Base-by-base conservation (phyloP, 2,329 filamentous ascomycete genomes). In the Fusarium chuoi region DNA sequence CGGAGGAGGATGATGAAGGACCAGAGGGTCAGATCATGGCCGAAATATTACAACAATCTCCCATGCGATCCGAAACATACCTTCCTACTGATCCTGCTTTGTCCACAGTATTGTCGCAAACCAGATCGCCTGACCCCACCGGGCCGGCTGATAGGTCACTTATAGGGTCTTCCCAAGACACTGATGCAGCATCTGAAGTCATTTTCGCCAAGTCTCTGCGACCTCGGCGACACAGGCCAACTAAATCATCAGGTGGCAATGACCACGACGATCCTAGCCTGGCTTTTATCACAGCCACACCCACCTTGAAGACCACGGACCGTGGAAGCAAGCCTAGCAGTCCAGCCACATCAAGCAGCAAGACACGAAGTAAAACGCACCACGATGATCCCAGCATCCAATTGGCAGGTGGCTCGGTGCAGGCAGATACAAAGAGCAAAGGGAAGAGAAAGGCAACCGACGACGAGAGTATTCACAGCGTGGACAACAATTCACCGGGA, bases 1-100 rank as follows among this genome's bases (percentile, higher is more conserved):
- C 73, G 6, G 77, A 76, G 39, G 72, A 75, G 28, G 46, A 49
- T 44, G 76, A 81, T 44, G 59, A 75, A 42, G 75, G 61, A 24
- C 77, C 72, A 45, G 74, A 79, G 36, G 72, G 78, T 65, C 79
- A 80, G 72, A 76, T 80, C 62, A 80, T 80, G 75, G 69, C 73
- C 36, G 79, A 80, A 65, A 77, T 77, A 36, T 56, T 78, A 38
- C 78, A 80, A 49, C 76, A 77, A 36, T 77, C 78, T 59, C 77
- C 79, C 6, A 52, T 57, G 30, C 71, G 55, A 33, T 55, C 48
- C 26, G 59, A 70, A 22, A 56, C 52, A 22, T 62, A 41, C 55
- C 48, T 58, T 39, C 45, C 56, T 54, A 61, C 26, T 36, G 68
- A 72, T 62, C 52, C 69, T 71, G 60, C 46, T 42, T 54, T 48